These are phyloP conservation scores for Hypoxylon lenormandii DNA, from an alignment of 495 filamentous ascomycete genomes.

Conservation along the genomic window DNA sequence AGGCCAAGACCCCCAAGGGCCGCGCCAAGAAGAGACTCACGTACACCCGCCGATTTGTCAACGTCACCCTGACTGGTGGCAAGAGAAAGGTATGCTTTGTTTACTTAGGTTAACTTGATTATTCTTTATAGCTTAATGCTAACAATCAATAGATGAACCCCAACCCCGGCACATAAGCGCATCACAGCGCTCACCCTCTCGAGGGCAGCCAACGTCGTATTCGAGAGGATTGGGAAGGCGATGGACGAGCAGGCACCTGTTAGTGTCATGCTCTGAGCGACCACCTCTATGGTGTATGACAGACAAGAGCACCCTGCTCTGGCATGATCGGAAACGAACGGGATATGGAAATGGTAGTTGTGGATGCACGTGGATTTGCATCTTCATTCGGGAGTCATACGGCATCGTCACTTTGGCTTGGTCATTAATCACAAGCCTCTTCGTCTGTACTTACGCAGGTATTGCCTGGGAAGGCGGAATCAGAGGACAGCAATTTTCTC, in stretches of 20 bases:
- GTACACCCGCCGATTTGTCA: constrained; percentile 99
- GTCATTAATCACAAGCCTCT: constrained; percentile 35
- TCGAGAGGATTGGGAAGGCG: constrained; percentile 38
- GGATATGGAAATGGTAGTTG: constrained; percentile 40
- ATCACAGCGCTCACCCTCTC: constrained; percentile 27
- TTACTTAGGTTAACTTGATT: background rate
- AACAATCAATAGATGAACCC: constrained; percentile 61
- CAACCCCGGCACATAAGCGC: constrained; percentile 61
- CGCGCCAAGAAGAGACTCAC: constrained; percentile 96
- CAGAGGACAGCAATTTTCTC: constrained; percentile 38
- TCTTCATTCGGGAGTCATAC: constrained; percentile 48
- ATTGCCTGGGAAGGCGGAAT: constrained; percentile 42
- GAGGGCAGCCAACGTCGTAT: constrained; percentile 44
- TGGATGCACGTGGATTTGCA: constrained; percentile 44
- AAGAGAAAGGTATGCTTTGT: constrained; percentile 86
- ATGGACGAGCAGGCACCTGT: constrained; percentile 33
- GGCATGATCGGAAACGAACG: constrained; percentile 34
- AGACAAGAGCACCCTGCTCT: constrained; percentile 40
- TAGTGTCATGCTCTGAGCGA: constrained; percentile 36
- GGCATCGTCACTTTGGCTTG: constrained; percentile 48
- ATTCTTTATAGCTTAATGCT: background rate
- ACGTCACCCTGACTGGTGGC: constrained; percentile 97
- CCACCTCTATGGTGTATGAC: constrained; percentile 37
- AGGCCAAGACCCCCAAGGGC: constrained; percentile 94
- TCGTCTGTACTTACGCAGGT: constrained; percentile 46